A percentile compares a stretch with the other conserved stretches of the same genome.
Evolutionary conservation across 495 filamentous ascomycete genomes (phyloP).

Genomic region (Bryoglossum gracile): DNA sequence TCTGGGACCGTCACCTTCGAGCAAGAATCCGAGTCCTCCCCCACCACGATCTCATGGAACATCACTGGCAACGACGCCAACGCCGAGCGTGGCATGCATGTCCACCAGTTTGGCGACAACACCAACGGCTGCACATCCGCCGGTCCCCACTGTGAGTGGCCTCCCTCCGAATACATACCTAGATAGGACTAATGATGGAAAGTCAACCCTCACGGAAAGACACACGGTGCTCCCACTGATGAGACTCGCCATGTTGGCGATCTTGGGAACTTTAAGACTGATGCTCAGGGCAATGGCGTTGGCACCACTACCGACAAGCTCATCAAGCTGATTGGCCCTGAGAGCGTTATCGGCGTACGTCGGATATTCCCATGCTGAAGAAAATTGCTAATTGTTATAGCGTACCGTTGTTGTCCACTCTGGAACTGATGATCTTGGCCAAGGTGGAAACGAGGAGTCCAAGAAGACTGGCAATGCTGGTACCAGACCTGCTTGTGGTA

Average conservation of each 20-base stretch:
- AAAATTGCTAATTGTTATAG: constrained; percentile 35
- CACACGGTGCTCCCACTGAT: constrained; percentile 81
- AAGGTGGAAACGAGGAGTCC: constrained; percentile 82
- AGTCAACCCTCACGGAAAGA: constrained; percentile 94
- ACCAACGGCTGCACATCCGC: constrained; percentile 99
- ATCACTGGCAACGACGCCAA: constrained; percentile 90
- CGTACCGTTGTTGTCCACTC: constrained; percentile 91
- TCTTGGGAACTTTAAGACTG: constrained; percentile 93
- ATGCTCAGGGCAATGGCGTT: constrained; percentile 79
- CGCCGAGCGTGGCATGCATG: constrained; percentile 93
- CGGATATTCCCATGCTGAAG: background rate
- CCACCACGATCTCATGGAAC: constrained; percentile 85
- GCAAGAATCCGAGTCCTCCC: constrained; percentile 69
- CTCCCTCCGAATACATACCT: background rate
- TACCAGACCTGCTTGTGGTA: constrained; percentile 84
- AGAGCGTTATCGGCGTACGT: constrained; percentile 92
- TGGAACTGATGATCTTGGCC: constrained; percentile 92
- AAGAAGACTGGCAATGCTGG: constrained; percentile 98
- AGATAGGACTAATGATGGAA: constrained; percentile 12
- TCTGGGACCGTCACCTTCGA: constrained; percentile 89
- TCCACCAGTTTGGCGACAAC: constrained; percentile 99
- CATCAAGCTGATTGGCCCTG: constrained; percentile 88
- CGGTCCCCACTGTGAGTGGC: constrained; percentile 81
- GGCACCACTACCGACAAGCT: constrained; percentile 68
- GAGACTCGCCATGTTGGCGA: constrained; percentile 89